Evolutionary conservation across 768 basidiomycete genomes (phyloP).

Genomic region (Tubosaeta sp.): DNA sequence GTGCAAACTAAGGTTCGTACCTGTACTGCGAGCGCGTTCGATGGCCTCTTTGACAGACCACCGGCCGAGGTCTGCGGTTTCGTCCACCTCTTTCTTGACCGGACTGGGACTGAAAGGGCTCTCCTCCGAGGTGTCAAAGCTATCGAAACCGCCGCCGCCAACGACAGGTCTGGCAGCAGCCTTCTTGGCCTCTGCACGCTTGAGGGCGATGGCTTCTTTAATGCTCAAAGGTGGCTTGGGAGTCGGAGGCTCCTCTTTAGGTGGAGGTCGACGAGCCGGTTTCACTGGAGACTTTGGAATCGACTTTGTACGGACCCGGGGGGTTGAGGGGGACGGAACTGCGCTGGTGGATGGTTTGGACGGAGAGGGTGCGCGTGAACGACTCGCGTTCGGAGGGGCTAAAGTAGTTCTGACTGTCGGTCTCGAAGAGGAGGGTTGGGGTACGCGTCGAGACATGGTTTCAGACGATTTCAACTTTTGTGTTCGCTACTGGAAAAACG

Average conservation of each 20-base stretch:
- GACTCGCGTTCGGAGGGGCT: constrained; percentile 24
- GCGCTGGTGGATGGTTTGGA: constrained; percentile 28
- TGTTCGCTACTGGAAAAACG: constrained; percentile 5
- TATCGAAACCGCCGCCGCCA: constrained; percentile 29
- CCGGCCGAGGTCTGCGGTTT: constrained; percentile 51
- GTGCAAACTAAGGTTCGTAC: constrained; percentile 40
- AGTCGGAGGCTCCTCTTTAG: constrained; percentile 24
- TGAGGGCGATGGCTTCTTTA: constrained; percentile 76
- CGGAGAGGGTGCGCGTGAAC: constrained; percentile 28
- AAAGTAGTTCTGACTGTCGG: constrained; percentile 28
- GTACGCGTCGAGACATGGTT: constrained; percentile 37
- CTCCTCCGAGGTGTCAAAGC: constrained; percentile 46
- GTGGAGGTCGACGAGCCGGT: constrained; percentile 19
- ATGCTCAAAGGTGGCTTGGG: constrained; percentile 44
- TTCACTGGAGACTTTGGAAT: constrained; percentile 34
- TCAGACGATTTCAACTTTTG: background rate
- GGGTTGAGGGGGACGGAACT: constrained; percentile 21
- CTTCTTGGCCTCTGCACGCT: constrained; percentile 76
- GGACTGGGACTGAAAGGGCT: constrained; percentile 32
- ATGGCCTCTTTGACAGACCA: constrained; percentile 70
- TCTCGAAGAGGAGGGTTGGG: constrained; percentile 33
- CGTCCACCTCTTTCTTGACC: constrained; percentile 38
- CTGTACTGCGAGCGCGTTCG: constrained; percentile 72
- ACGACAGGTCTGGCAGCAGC: constrained; percentile 25
- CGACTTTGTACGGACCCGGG: constrained; percentile 36